Base-by-base conservation (phyloP, 2,329 filamentous ascomycete species). In the Aspergillus felis region DNA sequence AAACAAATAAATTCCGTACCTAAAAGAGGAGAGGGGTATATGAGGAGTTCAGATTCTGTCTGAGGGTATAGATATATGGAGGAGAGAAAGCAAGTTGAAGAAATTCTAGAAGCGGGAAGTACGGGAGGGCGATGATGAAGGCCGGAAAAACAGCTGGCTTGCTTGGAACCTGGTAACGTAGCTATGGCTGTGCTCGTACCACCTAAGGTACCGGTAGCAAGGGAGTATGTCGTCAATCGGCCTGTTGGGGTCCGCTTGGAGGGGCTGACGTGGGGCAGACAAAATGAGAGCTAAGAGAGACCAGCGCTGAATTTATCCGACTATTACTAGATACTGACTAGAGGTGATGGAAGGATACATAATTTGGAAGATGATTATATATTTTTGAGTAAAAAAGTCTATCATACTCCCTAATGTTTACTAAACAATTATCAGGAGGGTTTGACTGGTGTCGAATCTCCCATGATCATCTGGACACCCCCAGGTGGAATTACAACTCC, bases 161-260 rank as follows among this genome's bases (percentile, higher is more conserved):
- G 51, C 24, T 29, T 10, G 28, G 28, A 55, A 38, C 47, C 41
- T 50, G 27, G 3, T 9, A 14, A 5, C 9, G 9, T 24, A 47
- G 22, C 20, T 24, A 25, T 14, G 8, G 44, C 32, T 35, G 4
- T 47, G 5, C 5, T 25, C 3, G 32, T 17, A 32, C 10, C 2
- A 32, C 29, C 29, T 32, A 1, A 32, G 9, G 10, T 32, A 14
- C 32, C 22, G 22, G 22, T 35, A 14, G 32, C 5, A 35, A 35
- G 32, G 4, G 32, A 47, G n/a, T 44, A 65, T 64, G 63, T 58
- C 59, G 61, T 67, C 61, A 63, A 61, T 56, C 66, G 67, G 67
- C 62, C 55, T 62, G 61, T 61, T 68, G 67, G 57, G 67, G 66
- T 69, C 66, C 67, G 65, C 57, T 57, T 27, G 59, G 65, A 67